These are phyloP conservation scores for Pestalotiopsis sp. DNA, from an alignment of 2,329 filamentous ascomycete species.

Conservation along the genomic window DNA sequence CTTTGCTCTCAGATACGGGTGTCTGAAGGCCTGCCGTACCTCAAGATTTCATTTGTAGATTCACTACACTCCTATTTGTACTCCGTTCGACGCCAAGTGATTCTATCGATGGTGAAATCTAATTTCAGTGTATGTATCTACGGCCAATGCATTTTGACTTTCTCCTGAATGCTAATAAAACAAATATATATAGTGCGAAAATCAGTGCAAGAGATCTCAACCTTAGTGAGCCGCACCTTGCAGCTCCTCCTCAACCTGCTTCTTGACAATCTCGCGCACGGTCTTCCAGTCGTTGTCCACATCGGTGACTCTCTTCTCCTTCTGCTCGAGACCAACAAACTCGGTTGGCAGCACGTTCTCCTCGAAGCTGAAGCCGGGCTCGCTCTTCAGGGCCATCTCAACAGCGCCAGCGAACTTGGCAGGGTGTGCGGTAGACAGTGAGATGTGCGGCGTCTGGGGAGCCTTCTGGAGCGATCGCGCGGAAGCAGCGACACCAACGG, in stretches of 20 bases:
- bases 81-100: not conserved
- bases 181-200: not conserved
- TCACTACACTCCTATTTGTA: not conserved
- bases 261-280: conserved; percentile 74
- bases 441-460: conserved; percentile 68
- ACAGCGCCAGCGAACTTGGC: conserved; percentile 93
- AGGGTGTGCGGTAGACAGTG: conserved; percentile 90
- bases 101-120: not conserved
- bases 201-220: not conserved
- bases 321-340: conserved; percentile 76
- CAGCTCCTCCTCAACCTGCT: conserved; percentile 70
- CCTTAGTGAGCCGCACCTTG: not conserved
- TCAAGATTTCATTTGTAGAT: not conserved
- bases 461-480: conserved; percentile 65
- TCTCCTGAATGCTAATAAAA: not conserved
- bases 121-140: not conserved
- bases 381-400: conserved; percentile 71
- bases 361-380: conserved; percentile 75
- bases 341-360: conserved; percentile 76
- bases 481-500: conserved; percentile 81
- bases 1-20: too few species aligned
- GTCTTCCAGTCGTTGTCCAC: conserved; percentile 74
- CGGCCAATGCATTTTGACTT: not conserved
- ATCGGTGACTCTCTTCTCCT: conserved; percentile 71
- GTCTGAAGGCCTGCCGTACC: not conserved